These are phyloP conservation scores for Teratosphaeria viscida DNA, from an alignment of 2,329 filamentous ascomycete genomes.

Conservation along the genomic window DNA sequence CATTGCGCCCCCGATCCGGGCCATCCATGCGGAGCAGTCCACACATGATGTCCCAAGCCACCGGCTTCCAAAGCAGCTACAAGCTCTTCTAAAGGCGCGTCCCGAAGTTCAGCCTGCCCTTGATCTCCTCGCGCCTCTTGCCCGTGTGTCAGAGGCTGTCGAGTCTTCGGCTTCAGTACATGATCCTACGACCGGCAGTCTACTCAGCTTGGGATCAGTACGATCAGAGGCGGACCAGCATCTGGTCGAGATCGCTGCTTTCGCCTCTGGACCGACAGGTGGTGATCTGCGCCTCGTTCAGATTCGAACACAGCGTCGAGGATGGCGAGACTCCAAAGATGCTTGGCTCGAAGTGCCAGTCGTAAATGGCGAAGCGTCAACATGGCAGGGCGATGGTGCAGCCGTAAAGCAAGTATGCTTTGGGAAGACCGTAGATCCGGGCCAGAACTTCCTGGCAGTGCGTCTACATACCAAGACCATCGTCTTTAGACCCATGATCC, in stretches of 20 bases:
- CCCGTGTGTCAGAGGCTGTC: constrained; percentile 23
- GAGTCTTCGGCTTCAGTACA: constrained; percentile 21
- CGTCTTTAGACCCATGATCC: constrained; percentile 37
- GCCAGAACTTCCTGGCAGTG: constrained; percentile 39
- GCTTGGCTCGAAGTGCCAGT: constrained; percentile 39
- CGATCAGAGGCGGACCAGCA: constrained; percentile 27
- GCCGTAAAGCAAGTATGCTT: constrained; percentile 47
- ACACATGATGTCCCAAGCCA: background rate
- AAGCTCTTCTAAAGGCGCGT: constrained; percentile 7
- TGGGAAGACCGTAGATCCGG: constrained; percentile 33
- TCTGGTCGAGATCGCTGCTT: constrained; percentile 25
- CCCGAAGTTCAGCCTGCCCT: constrained; percentile 17
- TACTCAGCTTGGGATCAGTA: constrained; percentile 50
- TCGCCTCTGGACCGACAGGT: constrained; percentile 43
- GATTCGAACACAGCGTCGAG: constrained; percentile 41
- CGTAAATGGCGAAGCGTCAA: constrained; percentile 37
- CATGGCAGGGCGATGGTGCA: constrained; percentile 46
- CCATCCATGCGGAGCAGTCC: too few relatives aligned
- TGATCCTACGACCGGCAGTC: constrained; percentile 30
- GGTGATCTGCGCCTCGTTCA: constrained; percentile 48
- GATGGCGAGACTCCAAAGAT: constrained; percentile 42
- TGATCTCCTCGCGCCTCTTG: constrained; percentile 7
- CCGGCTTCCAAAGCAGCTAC: constrained; percentile 10
- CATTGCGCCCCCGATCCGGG: background rate
- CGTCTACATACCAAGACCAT: constrained; percentile 36